Evolutionary conservation across 352 stramenopile genomes (phyloP).

Genomic region (Pythium dissimile): DNA sequence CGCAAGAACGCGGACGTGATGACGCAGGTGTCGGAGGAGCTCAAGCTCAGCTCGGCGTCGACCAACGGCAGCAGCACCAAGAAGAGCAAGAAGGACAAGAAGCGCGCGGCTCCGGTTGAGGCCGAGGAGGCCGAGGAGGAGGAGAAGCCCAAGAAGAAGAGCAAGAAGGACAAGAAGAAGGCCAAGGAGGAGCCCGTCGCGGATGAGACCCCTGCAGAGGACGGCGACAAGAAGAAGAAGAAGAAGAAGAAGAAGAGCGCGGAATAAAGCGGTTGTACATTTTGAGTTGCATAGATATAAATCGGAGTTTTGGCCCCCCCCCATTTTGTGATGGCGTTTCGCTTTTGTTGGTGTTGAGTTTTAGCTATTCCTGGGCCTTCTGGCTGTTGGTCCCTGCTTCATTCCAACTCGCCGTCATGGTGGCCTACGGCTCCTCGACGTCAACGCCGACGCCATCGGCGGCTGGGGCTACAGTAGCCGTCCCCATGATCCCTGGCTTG

Average conservation of each 20-base stretch:
- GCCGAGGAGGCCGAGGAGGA: conserved; percentile 67
- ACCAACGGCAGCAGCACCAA: conserved; percentile 37
- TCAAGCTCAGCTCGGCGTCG: conserved; percentile 53
- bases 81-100: conserved; percentile 81
- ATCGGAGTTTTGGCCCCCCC: neutral
- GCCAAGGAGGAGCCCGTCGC: conserved; percentile 26
- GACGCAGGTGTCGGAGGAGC: conserved; percentile 91
- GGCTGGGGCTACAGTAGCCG: too few species aligned
- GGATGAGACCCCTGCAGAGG: conserved; percentile 27
- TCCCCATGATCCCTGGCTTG: conserved; percentile 55
- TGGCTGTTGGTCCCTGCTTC: neutral
- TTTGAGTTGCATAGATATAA: neutral
- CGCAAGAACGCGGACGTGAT: conserved; percentile 99
- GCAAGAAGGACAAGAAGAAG: conserved; percentile 62
- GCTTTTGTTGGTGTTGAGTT: neutral
- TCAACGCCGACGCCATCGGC: neutral
- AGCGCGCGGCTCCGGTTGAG: conserved; percentile 66
- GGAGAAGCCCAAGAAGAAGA: conserved; percentile 71
- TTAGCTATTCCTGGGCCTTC: neutral
- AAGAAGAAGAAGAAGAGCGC: conserved; percentile 73
- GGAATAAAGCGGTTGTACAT: conserved; percentile 27
- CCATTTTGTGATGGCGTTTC: neutral
- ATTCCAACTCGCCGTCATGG: neutral
- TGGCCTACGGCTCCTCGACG: neutral
- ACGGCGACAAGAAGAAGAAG: conserved; percentile 80